Percentiles rank a stretch among this genome's conserved stretches.
These are phyloP conservation scores for Didymella keratinophila DNA, from an alignment of 2,329 filamentous ascomycete species.

Conservation along the genomic window DNA sequence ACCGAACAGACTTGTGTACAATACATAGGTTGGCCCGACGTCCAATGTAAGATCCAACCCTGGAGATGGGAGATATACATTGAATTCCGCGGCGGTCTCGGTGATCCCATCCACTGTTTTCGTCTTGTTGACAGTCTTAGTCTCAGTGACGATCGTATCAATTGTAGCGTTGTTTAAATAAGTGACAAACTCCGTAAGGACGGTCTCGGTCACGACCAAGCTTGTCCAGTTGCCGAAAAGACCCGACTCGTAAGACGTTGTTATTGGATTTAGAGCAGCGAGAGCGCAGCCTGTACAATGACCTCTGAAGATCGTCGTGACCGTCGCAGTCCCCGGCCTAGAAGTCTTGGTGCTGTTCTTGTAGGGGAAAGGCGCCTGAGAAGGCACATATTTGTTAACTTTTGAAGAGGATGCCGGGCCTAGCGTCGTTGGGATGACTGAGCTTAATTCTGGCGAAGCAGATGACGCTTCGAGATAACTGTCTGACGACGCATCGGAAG, in stretches of 20 bases:
- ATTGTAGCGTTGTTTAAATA: constrained; percentile 36
- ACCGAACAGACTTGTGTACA: constrained; percentile 40
- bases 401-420: background rate
- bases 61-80: constrained; percentile 26
- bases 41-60: constrained; percentile 26
- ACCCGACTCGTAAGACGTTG: constrained; percentile 17
- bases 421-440: background rate
- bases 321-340: background rate
- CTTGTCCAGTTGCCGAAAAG: constrained; percentile 28
- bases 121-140: constrained; percentile 38
- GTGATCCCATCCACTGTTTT: constrained; percentile 34
- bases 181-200: constrained; percentile 35
- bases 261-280: constrained; percentile 34
- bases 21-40: constrained; percentile 43
- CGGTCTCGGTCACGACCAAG: constrained; percentile 37
- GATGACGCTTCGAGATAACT: background rate
- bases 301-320: constrained; percentile 5
- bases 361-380: constrained; percentile 4
- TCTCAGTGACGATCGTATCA: constrained; percentile 37
- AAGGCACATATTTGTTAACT: background rate
- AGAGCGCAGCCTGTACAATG: constrained; percentile 46
- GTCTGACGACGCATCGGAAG: background rate
- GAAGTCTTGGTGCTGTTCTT: constrained; percentile 6
- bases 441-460: background rate
- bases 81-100: constrained; percentile 35